phyloP scores from a whole-genome alignment of 768 basidiomycete species.

The Pleurotus eryngii region DNA sequence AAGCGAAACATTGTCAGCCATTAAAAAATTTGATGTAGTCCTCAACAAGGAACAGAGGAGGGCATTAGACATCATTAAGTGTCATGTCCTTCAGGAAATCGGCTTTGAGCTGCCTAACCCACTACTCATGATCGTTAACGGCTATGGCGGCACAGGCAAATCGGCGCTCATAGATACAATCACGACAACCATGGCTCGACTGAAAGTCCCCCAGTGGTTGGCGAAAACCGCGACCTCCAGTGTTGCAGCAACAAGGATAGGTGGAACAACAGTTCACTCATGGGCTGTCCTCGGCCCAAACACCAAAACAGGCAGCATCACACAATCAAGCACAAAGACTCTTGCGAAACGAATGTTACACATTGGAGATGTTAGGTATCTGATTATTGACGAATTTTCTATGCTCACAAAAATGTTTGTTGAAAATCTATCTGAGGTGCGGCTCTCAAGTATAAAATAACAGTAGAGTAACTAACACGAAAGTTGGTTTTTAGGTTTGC shows the following conservation, averaged over 20 bases:
- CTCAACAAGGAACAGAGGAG: conserved; percentile 24
- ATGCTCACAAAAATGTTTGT: conserved; percentile 28
- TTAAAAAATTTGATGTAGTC: neutral
- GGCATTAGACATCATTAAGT: conserved; percentile 28
- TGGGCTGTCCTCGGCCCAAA: neutral
- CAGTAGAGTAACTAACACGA: no score
- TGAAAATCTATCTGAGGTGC: conserved; percentile 14
- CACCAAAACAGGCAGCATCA: neutral
- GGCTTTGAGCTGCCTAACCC: no score
- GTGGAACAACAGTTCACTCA: neutral
- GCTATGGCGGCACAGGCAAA: conserved; percentile 22
- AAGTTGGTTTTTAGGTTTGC: neutral
- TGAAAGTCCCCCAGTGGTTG: neutral
- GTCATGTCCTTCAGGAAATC: conserved; percentile 17
- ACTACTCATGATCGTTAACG: conserved; percentile 33
- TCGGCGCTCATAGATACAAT: neutral
- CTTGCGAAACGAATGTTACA: neutral
- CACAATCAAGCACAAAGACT: neutral
- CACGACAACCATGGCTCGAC: neutral
- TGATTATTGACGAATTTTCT: conserved; percentile 33
- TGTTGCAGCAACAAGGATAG: neutral
- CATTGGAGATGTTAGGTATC: conserved; percentile 12
- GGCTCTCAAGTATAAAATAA: no score
- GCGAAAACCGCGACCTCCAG: neutral
- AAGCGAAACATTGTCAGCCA: no score